Evolutionary conservation across 495 filamentous ascomycete species (phyloP).

Genomic region (Aspergillus indologenus): DNA sequence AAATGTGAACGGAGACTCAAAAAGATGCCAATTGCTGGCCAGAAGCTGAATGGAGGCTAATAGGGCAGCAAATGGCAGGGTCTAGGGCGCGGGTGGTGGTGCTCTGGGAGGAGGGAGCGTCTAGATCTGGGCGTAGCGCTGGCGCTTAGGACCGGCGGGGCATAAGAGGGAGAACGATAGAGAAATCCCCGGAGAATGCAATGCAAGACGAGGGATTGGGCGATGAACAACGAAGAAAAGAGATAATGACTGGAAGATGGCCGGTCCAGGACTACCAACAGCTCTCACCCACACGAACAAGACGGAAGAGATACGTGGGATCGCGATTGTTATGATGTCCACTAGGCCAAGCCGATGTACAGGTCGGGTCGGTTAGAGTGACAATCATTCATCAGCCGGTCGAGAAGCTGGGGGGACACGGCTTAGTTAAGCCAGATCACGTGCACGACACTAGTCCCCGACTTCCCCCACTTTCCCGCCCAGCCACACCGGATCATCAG

Average conservation of each 20-base stretch:
- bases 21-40: slow-evolving; percentile 15
- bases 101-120: slow-evolving; percentile 17
- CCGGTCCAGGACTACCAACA: slow-evolving; percentile 19
- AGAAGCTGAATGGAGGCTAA: not conserved
- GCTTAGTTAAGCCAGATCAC: slow-evolving; percentile 3
- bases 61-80: slow-evolving; percentile 4
- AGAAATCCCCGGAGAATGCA: slow-evolving; percentile 3
- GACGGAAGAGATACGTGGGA: slow-evolving; percentile 13
- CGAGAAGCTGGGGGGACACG: slow-evolving; percentile 7
- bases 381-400: slow-evolving; percentile 1
- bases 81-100: slow-evolving; percentile 21
- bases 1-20: slow-evolving; percentile 1
- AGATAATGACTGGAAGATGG: slow-evolving; percentile 9
- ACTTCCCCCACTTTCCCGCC: not conserved
- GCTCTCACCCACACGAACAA: slow-evolving; percentile 13
- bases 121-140: slow-evolving; percentile 36
- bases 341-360: slow-evolving; percentile 17
- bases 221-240: slow-evolving; percentile 9
- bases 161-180: slow-evolving; percentile 20
- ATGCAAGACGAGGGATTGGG: slow-evolving; percentile 7
- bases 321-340: slow-evolving; percentile 19
- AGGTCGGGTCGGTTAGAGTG: slow-evolving; percentile 10
- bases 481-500: not conserved
- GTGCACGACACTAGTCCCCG: not conserved
- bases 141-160: slow-evolving; percentile 47